A percentile compares a stretch with the other conserved stretches of the same genome.
Conservation (phyloP, 306 rosid genomes). For the Chamaecrista fasciculata region DNA sequence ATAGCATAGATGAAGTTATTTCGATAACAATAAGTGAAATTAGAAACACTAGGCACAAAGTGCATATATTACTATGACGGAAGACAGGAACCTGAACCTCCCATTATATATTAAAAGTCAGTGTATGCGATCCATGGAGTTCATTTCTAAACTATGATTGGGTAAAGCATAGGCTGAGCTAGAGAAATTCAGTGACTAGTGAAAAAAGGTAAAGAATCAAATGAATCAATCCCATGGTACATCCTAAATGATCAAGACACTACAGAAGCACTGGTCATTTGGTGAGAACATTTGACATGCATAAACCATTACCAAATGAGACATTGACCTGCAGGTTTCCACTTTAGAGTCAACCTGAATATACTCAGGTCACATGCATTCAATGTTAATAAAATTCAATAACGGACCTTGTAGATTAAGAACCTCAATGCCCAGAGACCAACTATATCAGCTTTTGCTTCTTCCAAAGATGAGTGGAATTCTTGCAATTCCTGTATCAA, state of each 20-base stretch:
- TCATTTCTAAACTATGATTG: not conserved
- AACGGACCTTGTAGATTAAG: conserved; percentile 63
- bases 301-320: conserved; percentile 5
- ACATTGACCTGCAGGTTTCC: not conserved
- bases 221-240: not conserved
- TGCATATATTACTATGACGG: not conserved
- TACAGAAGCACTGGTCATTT: not conserved
- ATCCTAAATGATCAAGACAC: not conserved
- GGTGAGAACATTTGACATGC: not conserved
- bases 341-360: not conserved
- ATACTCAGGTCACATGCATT: not conserved
- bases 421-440: conserved; percentile 93
- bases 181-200: not conserved
- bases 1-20: not conserved
- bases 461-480: conserved; percentile 88
- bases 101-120: not conserved
- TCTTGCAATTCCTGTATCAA: conserved; percentile 86
- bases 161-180: not conserved
- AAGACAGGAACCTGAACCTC: not conserved
- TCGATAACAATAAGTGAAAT: not conserved
- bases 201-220: not conserved
- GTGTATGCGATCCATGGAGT: not conserved
- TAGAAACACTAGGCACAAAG: not conserved
- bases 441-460: conserved; percentile 97
- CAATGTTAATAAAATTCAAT: not conserved